Base-by-base conservation (phyloP, 768 basidiomycete genomes). In the Russula lepida region DNA sequence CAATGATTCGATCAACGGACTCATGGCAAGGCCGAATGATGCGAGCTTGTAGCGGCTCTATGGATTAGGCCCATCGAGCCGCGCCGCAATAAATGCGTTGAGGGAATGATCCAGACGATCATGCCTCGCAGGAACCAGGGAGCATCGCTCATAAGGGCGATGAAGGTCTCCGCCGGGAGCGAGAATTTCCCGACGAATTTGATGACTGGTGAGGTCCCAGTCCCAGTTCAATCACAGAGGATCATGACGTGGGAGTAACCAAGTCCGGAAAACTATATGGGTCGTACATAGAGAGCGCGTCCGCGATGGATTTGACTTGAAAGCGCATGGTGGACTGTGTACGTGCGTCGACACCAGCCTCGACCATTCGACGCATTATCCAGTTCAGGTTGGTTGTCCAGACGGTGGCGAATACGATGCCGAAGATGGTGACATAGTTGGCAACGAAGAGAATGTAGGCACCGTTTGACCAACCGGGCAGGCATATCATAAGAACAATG, bases 341-440 rank as follows among this genome's bases (percentile, higher is more conserved):
- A 12, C 56, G 60, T 1, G 17, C 46, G 8, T 64, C 63, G 32
- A 43, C 30, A 25, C 63, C 63, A 11, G 60, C 55, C 32, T 64
- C 63, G 41, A 54, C 49, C 60, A 64, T 62, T 44, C 51, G 60
- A 27, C 63, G 60, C n/a, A 58, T 17, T 15, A 64, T 54, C 64
- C 64, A 66, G 62, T 66, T 66, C 54, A 64, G 54, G 49, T 59
- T 64, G 33, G 56, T 59, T 4, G 64, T 66, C 64, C 64, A 66
- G 32, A 66, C 64, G 1, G 64, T 66, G 35, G 64, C 64, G 21
- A 66, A 66, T 8, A 66, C 64, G 21, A 64, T 64, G 17, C 64
- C 64, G 39, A 66, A 55, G 44, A 66, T 66, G 37, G 64, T 60
- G 55, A 64, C 30, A 49, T 60, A 66, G 46, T 66, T 66, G 46